A percentile compares a stretch with the other conserved stretches of the same genome.
These are phyloP conservation scores for Gymnopus androsaceus DNA, from an alignment of 1,284 basidiomycete species.

Conservation along the genomic window DNA sequence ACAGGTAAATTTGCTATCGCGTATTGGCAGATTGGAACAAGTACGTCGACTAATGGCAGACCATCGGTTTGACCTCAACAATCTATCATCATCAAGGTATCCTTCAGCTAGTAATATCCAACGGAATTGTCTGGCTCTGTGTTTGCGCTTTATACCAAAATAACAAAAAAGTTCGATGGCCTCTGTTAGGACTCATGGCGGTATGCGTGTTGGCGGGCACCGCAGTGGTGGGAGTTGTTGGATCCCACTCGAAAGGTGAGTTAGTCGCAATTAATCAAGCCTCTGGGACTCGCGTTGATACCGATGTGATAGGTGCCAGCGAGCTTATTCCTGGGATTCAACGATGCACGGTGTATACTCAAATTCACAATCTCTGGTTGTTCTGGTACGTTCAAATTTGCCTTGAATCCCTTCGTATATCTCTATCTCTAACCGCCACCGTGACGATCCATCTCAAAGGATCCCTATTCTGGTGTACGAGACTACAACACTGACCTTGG, in stretches of 20 bases:
- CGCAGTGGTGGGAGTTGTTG: conserved; percentile 1
- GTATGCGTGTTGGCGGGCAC: not conserved
- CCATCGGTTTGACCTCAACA: not conserved
- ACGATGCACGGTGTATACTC: too few relatives aligned
- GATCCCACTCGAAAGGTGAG: not conserved
- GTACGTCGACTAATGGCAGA: not conserved
- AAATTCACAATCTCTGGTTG: too few relatives aligned
- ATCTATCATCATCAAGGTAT: conserved; percentile 4
- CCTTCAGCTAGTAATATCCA: conserved; percentile 2
- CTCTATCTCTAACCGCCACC: too few relatives aligned
- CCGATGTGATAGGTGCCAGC: too few relatives aligned
- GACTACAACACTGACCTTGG: not conserved
- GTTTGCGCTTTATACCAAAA: conserved; percentile 6
- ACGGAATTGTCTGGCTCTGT: conserved; percentile 13
- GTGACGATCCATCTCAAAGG: too few relatives aligned
- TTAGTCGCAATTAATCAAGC: not conserved
- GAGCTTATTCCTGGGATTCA: too few relatives aligned
- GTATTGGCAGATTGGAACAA: conserved; percentile 10
- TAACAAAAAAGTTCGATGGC: conserved; percentile 2
- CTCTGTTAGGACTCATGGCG: not conserved
- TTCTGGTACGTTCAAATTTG: too few relatives aligned
- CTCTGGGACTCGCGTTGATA: too few relatives aligned
- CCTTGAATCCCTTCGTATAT: too few relatives aligned
- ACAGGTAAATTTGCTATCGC: conserved; percentile 6
- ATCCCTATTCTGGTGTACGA: conserved; percentile 7